Conservation (phyloP, 768 basidiomycete species). For the Gymnopilus dilepis region DNA sequence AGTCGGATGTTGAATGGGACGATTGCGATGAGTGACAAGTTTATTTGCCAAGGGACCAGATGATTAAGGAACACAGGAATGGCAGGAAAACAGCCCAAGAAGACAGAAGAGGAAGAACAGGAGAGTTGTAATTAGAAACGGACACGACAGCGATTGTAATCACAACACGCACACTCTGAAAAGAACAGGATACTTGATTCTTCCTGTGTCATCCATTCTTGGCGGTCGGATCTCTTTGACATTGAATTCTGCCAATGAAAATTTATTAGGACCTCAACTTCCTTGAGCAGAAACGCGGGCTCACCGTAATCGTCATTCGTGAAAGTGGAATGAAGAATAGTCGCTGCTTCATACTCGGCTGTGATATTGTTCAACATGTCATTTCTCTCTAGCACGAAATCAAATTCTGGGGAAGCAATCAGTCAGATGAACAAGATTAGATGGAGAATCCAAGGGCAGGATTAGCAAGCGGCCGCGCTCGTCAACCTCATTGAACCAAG, state of each 20-base stretch:
- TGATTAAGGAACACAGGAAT: neutral
- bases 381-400: conserved; percentile 76
- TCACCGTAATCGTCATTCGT: conserved; percentile 84
- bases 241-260: conserved; percentile 69
- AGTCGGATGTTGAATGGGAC: neutral
- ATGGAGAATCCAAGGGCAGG: neutral
- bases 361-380: conserved; percentile 66
- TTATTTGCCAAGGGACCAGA: neutral
- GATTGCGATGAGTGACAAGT: neutral
- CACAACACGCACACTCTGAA: conserved; percentile 71
- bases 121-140: neutral
- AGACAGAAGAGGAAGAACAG: neutral
- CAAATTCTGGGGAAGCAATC: conserved; percentile 49
- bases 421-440: neutral
- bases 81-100: neutral
- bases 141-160: neutral
- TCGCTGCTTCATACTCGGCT: conserved; percentile 71
- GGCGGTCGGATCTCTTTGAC: conserved; percentile 92
- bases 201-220: conserved; percentile 92
- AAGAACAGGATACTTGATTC: conserved; percentile 93
- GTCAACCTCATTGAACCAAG: neutral
- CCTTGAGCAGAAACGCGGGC: neutral
- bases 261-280: neutral
- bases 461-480: conserved; percentile 3
- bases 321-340: conserved; percentile 72